These are phyloP conservation scores for Nissolia schottii DNA, from an alignment of 306 rosid genomes.

Conservation along the genomic window DNA sequence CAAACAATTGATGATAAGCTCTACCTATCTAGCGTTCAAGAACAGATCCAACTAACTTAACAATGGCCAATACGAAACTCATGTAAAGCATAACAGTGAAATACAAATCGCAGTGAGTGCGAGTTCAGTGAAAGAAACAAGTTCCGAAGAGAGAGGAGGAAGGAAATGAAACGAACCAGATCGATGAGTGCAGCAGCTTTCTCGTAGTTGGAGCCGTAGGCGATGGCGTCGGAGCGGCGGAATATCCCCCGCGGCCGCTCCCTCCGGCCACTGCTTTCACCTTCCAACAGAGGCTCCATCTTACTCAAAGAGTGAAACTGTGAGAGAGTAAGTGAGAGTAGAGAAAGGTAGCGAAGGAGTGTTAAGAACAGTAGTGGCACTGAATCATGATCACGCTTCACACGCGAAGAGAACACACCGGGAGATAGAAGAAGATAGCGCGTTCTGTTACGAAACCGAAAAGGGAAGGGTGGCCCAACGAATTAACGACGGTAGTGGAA, in stretches of 20 bases:
- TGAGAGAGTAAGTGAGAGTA: neutral
- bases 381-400: neutral
- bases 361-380: neutral
- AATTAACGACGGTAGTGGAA: conserved; percentile 4
- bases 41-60: neutral
- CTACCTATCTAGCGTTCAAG: neutral
- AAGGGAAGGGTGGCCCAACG: neutral
- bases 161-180: conserved; percentile 51
- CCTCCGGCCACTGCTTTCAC: conserved; percentile 51
- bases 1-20: conserved; percentile 10
- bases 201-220: conserved; percentile 60
- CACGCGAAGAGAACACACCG: neutral
- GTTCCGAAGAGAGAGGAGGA: neutral
- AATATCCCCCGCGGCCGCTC: neutral
- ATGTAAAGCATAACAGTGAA: neutral
- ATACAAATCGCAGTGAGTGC: neutral
- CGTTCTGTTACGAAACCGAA: neutral
- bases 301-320: neutral
- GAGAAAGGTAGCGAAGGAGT: neutral
- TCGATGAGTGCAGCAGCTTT: conserved; percentile 92
- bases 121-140: neutral
- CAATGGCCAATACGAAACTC: conserved; percentile 10
- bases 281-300: conserved; percentile 67
- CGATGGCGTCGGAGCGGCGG: conserved; percentile 65
- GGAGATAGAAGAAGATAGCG: neutral